These are phyloP conservation scores for Babesia caballi DNA, from an alignment of 169 alveolate species.

Conservation along the genomic window DNA sequence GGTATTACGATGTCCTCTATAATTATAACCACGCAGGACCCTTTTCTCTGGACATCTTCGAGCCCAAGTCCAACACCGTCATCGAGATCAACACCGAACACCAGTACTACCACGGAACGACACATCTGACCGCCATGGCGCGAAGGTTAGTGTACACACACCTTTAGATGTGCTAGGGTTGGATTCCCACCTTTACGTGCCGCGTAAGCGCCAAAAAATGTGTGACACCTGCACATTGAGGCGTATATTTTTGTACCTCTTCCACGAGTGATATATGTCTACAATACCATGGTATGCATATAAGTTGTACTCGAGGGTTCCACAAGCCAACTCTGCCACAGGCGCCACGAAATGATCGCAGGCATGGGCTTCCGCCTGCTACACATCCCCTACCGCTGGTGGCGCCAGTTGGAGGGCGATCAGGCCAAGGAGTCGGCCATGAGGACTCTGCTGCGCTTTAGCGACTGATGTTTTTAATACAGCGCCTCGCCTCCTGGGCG, in stretches of 20 bases:
- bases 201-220: too few relatives aligned
- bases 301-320: too few relatives aligned
- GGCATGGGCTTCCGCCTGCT: slow-evolving; percentile 75
- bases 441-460: slow-evolving; percentile 20
- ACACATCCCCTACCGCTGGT: slow-evolving; percentile 69
- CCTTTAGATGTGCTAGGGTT: too few relatives aligned
- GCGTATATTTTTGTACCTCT: background rate
- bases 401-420: slow-evolving; percentile 70
- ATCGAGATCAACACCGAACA: slow-evolving; percentile 51
- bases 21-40: slow-evolving; percentile 14
- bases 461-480: background rate
- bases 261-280: too few relatives aligned
- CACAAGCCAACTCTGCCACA: background rate
- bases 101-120: slow-evolving; percentile 55
- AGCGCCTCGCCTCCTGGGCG: background rate
- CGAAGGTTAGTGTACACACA: slow-evolving; percentile 28
- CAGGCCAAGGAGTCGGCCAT: slow-evolving; percentile 60
- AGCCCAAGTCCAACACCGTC: slow-evolving; percentile 52
- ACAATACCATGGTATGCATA: too few relatives aligned
- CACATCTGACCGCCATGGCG: slow-evolving; percentile 47
- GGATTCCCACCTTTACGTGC: too few relatives aligned
- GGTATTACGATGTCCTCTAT: background rate
- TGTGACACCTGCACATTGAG: too few relatives aligned
- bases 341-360: slow-evolving; percentile 73
- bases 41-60: slow-evolving; percentile 52